Base-by-base conservation (phyloP, 345 rosid genomes). In the Eucalyptus viminalis region DNA sequence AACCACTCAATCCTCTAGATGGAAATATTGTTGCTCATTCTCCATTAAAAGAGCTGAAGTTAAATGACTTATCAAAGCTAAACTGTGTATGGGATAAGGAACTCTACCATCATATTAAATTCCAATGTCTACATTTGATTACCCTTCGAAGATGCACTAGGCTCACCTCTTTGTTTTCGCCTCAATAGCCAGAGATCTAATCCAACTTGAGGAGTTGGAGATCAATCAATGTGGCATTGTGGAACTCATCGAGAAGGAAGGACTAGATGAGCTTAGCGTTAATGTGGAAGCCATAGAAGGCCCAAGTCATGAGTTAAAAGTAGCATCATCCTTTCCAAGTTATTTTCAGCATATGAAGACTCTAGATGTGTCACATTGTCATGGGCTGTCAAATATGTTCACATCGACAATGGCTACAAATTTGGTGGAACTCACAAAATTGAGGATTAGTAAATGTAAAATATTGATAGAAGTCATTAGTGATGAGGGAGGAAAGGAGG, bases 91-190 rank as follows among this genome's bases (percentile, higher is more conserved):
- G 51, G 51, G 51, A 49, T 49, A 2, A 49, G 51, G 51, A 14
- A 49, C 7, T 49, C 17, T 49, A 49, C 51, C 51, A 0, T 49
- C 51, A 49, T 5, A 49, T 49, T 49, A 49, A 49, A 49, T 49
- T 49, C 17, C 7, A 49, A 0, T 5, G 51, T 14, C 51, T 49
- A 49, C 3, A 0, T 2, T 49, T 0, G 6, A 0, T 49, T 5
- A 49, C 16, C 51, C 7, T 49, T 49, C 17, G 3, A 3, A 0
- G 51, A 49, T 49, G 51, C 17, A 0, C 51, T 37, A 69, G 43
- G 11, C 43, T 69, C 13, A 34, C 44, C 43, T 34, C 24, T 31
- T 22, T 69, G 4, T 69, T 69, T 69, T 6, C 44, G 2, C 44
- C 44, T 69, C 13, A 3, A 16, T 69, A 69, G 80, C 43, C 0